phyloP scores from a whole-genome alignment of 768 basidiomycete species.

The Artomyces pyxidatus region DNA sequence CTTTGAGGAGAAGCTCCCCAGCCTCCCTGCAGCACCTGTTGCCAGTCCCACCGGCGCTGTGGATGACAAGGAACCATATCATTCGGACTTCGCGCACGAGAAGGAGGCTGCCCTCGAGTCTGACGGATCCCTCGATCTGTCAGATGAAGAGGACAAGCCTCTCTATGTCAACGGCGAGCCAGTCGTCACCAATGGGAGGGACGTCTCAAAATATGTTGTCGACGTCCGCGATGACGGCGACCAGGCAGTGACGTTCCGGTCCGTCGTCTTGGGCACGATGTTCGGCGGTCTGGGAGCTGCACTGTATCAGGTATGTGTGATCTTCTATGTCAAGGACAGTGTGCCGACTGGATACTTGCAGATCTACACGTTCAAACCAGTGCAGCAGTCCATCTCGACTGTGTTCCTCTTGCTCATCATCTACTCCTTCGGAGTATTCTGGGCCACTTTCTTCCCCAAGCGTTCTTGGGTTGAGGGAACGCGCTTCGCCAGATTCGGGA shows the following conservation, averaged over 20 bases:
- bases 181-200: constrained; percentile 29
- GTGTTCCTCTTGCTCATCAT: constrained; percentile 51
- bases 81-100: neutral
- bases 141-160: neutral
- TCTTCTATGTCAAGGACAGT: neutral
- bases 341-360: constrained; percentile 16
- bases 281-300: constrained; percentile 54
- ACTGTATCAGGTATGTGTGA: constrained; percentile 38
- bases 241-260: constrained; percentile 46
- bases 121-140: neutral
- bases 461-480: constrained; percentile 37
- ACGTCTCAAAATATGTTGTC: constrained; percentile 48
- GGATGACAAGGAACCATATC: no score
- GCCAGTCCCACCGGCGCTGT: neutral
- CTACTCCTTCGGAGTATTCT: constrained; percentile 42
- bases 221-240: constrained; percentile 53
- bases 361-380: constrained; percentile 57
- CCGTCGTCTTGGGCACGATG: constrained; percentile 45
- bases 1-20: neutral
- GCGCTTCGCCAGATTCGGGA: constrained; percentile 31
- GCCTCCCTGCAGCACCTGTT: no score
- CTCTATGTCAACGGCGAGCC: constrained; percentile 15
- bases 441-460: constrained; percentile 40
- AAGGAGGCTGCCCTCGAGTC: neutral
- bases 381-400: constrained; percentile 40